Evolutionary conservation across 257 asterid genomes (phyloP).

Genomic region (Penstemon davidsonii): DNA sequence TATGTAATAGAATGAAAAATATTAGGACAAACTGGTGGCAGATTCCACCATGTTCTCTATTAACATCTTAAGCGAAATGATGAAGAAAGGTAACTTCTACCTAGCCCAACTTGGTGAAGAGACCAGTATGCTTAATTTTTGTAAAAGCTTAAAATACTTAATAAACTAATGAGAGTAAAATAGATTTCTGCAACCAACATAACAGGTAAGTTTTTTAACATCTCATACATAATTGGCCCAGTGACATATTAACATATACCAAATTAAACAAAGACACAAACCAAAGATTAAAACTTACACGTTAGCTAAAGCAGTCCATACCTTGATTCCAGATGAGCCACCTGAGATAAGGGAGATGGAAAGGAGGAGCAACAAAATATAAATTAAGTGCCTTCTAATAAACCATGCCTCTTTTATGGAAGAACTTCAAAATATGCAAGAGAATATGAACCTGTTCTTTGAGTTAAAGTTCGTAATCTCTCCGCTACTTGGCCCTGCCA

Average conservation of each 20-base stretch:
- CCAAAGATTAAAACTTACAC: constrained; percentile 46
- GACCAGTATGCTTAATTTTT: constrained; percentile 2
- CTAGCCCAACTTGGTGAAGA: constrained; percentile 1
- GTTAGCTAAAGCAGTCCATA: constrained; percentile 56
- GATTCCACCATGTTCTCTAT: constrained; percentile 23
- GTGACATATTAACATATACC: constrained; percentile 4
- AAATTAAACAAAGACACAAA: constrained; percentile 21
- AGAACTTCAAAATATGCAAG: constrained; percentile 7
- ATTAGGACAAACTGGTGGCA: constrained; percentile 26
- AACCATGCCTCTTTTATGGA: constrained; percentile 9
- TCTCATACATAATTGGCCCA: constrained; percentile 18
- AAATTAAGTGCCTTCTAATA: constrained; percentile 18
- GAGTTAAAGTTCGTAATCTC: constrained; percentile 65
- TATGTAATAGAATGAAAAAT: constrained; percentile 10
- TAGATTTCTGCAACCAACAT: constrained; percentile 26
- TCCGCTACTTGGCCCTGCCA: constrained; percentile 92
- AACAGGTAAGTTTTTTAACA: constrained; percentile 20
- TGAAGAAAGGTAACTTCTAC: constrained; percentile 25
- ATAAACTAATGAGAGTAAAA: constrained; percentile 24
- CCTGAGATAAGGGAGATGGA: constrained; percentile 41
- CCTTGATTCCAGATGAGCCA: constrained; percentile 71
- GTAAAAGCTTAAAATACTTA: constrained; percentile 13
- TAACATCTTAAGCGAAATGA: constrained; percentile 21
- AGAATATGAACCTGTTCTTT: constrained; percentile 63
- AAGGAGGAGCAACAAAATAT: constrained; percentile 28